These are phyloP conservation scores for Tetrapyrgos nigripes DNA, from an alignment of 1,284 basidiomycete species.

Conservation along the genomic window DNA sequence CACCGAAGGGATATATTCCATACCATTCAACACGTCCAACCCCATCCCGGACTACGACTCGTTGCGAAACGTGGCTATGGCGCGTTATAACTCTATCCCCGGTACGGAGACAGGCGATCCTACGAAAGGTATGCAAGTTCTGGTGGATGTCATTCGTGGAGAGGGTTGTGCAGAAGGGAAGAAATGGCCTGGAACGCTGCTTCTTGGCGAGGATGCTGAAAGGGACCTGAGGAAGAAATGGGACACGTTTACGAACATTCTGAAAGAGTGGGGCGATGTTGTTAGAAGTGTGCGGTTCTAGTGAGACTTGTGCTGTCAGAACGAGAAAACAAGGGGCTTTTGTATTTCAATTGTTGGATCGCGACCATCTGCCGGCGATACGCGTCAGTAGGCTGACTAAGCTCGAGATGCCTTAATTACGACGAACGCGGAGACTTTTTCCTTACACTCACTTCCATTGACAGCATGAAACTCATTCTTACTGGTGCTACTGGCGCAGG, in stretches of 20 bases:
- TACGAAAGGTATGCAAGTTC: conserved; percentile 31
- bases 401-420: too few species aligned
- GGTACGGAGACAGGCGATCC: conserved; percentile 36
- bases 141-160: conserved; percentile 37
- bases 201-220: conserved; percentile 35
- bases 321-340: neutral
- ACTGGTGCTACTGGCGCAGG: conserved; percentile 44
- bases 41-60: conserved; percentile 31
- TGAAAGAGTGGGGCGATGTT: conserved; percentile 38
- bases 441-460: neutral
- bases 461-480: conserved; percentile 38
- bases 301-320: conserved; percentile 14
- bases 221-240: conserved; percentile 28
- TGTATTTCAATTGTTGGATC: too few species aligned
- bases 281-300: conserved; percentile 22
- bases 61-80: conserved; percentile 18
- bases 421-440: too few species aligned
- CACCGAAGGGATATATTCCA: conserved; percentile 28
- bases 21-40: conserved; percentile 21
- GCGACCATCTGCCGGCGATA: neutral
- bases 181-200: conserved; percentile 30
- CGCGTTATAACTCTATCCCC: conserved; percentile 19
- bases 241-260: conserved; percentile 20
- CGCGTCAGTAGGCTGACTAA: neutral
- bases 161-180: conserved; percentile 31